Percentiles rank a stretch among this genome's conserved stretches.
phyloP scores from a whole-genome alignment of 2,329 filamentous ascomycete species.

The Pestalotiopsis sp. region DNA sequence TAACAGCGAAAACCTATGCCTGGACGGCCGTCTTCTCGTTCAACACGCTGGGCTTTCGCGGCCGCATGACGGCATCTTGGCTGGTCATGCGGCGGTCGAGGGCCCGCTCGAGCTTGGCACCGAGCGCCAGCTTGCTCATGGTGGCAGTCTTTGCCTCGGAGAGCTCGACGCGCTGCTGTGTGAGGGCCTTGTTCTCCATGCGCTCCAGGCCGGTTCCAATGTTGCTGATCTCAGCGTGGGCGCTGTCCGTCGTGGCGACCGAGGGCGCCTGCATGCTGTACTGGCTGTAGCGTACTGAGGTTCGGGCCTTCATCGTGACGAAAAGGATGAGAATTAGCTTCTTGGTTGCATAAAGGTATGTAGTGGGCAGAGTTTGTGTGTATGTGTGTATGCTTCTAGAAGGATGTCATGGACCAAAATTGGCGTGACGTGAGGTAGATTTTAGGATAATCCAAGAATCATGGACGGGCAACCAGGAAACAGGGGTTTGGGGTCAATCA shows the following conservation, averaged over 20 bases:
- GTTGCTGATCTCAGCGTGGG: constrained; percentile 59
- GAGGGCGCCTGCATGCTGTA: constrained; percentile 58
- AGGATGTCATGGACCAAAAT: neutral
- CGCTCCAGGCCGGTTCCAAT: constrained; percentile 81
- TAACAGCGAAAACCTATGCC: neutral
- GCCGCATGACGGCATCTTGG: constrained; percentile 85
- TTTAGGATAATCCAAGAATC: neutral
- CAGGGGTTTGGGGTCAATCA: neutral
- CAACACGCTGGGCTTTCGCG: constrained; percentile 37
- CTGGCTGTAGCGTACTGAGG: constrained; percentile 59
- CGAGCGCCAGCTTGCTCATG: constrained; percentile 82
- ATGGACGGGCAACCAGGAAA: neutral
- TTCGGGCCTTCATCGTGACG: constrained; percentile 37
- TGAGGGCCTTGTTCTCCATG: constrained; percentile 85
- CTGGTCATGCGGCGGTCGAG: constrained; percentile 82
- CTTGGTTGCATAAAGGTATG: neutral
- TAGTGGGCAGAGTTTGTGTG: neutral
- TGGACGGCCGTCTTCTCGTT: constrained; percentile 22
- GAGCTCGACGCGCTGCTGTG: constrained; percentile 78
- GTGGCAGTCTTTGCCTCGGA: constrained; percentile 79
- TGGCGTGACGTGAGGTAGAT: neutral
- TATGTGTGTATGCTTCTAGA: neutral
- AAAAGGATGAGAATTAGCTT: neutral
- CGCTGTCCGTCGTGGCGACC: constrained; percentile 60
- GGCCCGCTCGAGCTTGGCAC: constrained; percentile 87